These are phyloP conservation scores for Eruca vesicaria DNA, from an alignment of 441 rosid species.

Conservation along the genomic window DNA sequence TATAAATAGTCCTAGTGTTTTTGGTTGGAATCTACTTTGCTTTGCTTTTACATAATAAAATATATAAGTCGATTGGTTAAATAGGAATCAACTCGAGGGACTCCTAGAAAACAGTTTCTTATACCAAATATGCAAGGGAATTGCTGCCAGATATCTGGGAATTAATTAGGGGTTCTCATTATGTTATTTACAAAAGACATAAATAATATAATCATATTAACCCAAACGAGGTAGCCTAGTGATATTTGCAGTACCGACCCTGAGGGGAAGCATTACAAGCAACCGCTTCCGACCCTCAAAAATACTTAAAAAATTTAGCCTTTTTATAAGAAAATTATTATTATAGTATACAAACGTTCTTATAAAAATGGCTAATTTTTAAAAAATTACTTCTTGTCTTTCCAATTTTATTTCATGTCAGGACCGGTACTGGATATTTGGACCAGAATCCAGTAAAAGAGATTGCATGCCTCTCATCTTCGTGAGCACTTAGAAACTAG, in stretches of 20 bases:
- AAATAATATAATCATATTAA: not conserved
- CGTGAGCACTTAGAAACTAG: not conserved
- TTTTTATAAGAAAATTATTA: too few relatives aligned
- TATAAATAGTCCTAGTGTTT: not conserved
- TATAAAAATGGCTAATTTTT: too few relatives aligned
- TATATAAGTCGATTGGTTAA: not conserved
- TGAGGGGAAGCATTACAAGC: too few relatives aligned
- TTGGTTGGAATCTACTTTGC: constrained; percentile 1
- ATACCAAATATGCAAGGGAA: not conserved
- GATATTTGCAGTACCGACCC: too few relatives aligned
- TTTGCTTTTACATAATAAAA: not conserved
- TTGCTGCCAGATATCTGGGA: not conserved
- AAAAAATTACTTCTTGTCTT: too few relatives aligned
- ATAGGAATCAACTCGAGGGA: not conserved
- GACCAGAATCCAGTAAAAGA: not conserved
- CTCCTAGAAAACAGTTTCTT: not conserved
- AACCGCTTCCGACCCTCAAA: too few relatives aligned
- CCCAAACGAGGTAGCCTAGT: not conserved
- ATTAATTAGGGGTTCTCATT: not conserved
- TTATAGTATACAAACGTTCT: too few relatives aligned
- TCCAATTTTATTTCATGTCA: too few relatives aligned
- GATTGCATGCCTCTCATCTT: not conserved
- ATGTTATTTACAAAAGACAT: not conserved
- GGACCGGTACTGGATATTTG: too few relatives aligned
- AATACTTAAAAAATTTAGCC: too few relatives aligned